phyloP scores from a whole-genome alignment of 106 monocot species.

The Allium cepa region DNA sequence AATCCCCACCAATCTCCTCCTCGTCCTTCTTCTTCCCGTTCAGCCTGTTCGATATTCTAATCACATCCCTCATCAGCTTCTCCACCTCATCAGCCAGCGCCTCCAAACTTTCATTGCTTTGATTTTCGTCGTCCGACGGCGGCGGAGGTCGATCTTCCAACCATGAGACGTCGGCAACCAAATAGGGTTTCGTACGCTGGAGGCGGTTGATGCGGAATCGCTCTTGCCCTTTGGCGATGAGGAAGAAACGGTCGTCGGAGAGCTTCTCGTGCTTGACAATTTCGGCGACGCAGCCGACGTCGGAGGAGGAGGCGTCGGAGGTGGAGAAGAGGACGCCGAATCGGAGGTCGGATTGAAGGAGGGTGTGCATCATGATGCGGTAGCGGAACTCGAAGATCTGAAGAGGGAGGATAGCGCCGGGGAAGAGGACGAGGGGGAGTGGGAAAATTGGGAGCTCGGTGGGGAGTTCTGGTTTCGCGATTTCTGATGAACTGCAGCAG shows the following conservation, averaged over 20 bases:
- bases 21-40: constrained; percentile 53
- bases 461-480: background rate
- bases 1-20: constrained; percentile 27
- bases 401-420: constrained; percentile 70
- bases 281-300: constrained; percentile 89
- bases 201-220: constrained; percentile 66
- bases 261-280: constrained; percentile 88
- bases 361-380: constrained; percentile 96
- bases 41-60: constrained; percentile 68
- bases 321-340: constrained; percentile 81
- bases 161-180: constrained; percentile 76
- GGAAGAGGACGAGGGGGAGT: constrained; percentile 90
- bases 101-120: constrained; percentile 31
- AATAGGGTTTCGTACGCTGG: constrained; percentile 64
- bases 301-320: constrained; percentile 25
- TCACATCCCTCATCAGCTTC: constrained; percentile 74
- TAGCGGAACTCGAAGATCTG: constrained; percentile 99
- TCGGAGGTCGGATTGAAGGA: constrained; percentile 77
- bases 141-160: constrained; percentile 83
- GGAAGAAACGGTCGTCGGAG: constrained; percentile 87
- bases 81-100: constrained; percentile 66
- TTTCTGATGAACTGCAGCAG: constrained; percentile 12
- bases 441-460: constrained; percentile 81
- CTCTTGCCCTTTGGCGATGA: constrained; percentile 97
- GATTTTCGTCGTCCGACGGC: constrained; percentile 27